Evolutionary conservation across 495 filamentous ascomycete genomes (phyloP), one percentile per base, ranked within the genome.

Genomic region (Letharia lupina): DNA sequence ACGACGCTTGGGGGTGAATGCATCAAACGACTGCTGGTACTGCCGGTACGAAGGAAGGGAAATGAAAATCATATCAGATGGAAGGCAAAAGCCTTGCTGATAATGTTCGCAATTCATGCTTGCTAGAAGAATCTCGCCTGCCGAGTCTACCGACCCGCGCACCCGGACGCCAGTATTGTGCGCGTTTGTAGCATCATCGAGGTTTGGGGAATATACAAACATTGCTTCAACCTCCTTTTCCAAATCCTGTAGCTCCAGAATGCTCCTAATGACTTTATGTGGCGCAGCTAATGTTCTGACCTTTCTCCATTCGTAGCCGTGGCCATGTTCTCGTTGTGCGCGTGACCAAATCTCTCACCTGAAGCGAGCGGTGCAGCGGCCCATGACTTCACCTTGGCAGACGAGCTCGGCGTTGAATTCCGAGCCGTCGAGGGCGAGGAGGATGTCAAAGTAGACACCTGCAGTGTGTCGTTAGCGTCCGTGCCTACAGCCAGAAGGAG

Each of bases 311-410:
- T 28, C 47, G 41, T 18, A 44, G 28, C 52, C n/a, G 12, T 13
- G 8, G 28, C 20, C 60, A 37, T 45, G 13, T 37, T 42, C 41
- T n/a, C 44, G 2, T 37, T 44, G 52, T 35, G 23, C 31, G 52
- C 52, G 48, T 31, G 41, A 18, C 2, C 1, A 16, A n/a, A 5
- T 15, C 35, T 61, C 58, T 75, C 75, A 84, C 71, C 80, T 78
- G 77, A 97, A 97, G 73, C 91, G 85, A 60, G 93, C 90, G 59
- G 91, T 84, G 86, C 93, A 98, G 61, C 93, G 86, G 67, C 94
- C 94, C 94, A 98, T 98, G 67, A 98, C 91, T 78, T 98, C 94
- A 73, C 95, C 95, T 73, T 98, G 94, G 79, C 94, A 98, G 59
- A 98, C 95, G 40, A 98, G 77, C 82, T 98, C 95, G 59, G 94